Evolutionary conservation across 2,329 filamentous ascomycete species (phyloP).

Genomic region (Beauveria sp.): DNA sequence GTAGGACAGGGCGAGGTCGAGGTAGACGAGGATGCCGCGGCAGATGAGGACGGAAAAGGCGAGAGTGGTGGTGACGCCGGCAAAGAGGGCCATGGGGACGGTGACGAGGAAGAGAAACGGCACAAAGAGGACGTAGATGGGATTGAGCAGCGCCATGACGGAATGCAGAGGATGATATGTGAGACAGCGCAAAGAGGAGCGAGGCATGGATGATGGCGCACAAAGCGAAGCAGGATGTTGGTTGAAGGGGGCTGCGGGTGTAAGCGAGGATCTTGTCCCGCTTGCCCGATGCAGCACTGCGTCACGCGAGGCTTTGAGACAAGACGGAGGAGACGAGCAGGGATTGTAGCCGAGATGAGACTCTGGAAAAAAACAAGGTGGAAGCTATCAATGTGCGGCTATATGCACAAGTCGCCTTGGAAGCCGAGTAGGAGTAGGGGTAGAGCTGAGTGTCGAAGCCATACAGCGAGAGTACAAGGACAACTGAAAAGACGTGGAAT

Average conservation of each 20-base stretch:
- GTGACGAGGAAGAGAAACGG: constrained; percentile 57
- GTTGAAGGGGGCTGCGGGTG: background rate
- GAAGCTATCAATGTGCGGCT: background rate
- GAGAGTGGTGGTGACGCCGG: constrained; percentile 54
- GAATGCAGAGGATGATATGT: constrained; percentile 4
- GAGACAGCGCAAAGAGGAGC: constrained; percentile 15
- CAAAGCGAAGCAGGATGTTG: too few relatives aligned
- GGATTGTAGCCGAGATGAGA: background rate
- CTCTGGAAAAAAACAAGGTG: background rate
- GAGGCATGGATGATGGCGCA: background rate
- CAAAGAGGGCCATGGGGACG: constrained; percentile 55
- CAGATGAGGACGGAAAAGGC: constrained; percentile 55
- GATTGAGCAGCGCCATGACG: constrained; percentile 46
- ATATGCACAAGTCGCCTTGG: background rate
- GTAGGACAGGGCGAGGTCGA: constrained; percentile 53
- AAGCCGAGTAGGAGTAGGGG: background rate
- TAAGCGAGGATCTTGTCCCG: background rate
- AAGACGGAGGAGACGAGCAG: background rate
- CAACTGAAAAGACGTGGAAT: background rate
- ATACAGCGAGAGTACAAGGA: background rate
- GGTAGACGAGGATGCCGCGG: constrained; percentile 53
- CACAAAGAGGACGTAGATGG: constrained; percentile 48
- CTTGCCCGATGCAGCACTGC: background rate
- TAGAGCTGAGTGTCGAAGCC: background rate
- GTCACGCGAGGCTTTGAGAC: background rate